phyloP scores from a whole-genome alignment of 495 filamentous ascomycete genomes.

The Parmelia sp. region DNA sequence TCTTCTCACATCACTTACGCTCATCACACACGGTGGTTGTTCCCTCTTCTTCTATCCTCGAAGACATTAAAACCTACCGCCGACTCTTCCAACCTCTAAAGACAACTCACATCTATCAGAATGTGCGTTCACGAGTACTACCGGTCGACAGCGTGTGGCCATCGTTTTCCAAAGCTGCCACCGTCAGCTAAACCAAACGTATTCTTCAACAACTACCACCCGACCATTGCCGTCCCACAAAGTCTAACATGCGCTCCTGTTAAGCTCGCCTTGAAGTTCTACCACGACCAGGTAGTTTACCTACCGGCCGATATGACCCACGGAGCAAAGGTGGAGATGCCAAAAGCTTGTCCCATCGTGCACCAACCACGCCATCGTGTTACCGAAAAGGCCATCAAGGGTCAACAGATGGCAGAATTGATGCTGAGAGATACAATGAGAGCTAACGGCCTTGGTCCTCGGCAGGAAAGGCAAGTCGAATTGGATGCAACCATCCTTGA shows the following conservation, averaged over 20 bases:
- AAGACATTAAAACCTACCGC: background rate
- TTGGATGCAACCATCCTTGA: background rate
- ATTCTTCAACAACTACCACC: background rate
- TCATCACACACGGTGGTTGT: background rate
- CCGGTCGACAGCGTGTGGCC: background rate
- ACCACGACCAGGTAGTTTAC: constrained; percentile 6
- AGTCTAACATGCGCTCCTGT: background rate
- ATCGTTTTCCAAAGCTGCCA: background rate
- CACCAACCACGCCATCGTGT: background rate
- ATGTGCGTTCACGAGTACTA: background rate
- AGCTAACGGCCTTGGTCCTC: background rate
- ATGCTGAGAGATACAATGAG: background rate
- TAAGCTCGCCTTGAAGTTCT: constrained; percentile 4
- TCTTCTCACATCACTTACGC: background rate
- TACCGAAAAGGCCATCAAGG: background rate
- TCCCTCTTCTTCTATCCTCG: background rate
- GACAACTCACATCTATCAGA: background rate
- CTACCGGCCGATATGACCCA: background rate
- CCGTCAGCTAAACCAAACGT: background rate
- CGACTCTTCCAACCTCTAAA: background rate
- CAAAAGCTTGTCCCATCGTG: background rate
- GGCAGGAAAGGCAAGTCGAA: background rate
- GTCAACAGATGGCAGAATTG: background rate
- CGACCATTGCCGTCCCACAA: background rate
- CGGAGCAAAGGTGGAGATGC: background rate